Base-by-base conservation (phyloP, 805 yeast species). In the Candida insectorum region DNA sequence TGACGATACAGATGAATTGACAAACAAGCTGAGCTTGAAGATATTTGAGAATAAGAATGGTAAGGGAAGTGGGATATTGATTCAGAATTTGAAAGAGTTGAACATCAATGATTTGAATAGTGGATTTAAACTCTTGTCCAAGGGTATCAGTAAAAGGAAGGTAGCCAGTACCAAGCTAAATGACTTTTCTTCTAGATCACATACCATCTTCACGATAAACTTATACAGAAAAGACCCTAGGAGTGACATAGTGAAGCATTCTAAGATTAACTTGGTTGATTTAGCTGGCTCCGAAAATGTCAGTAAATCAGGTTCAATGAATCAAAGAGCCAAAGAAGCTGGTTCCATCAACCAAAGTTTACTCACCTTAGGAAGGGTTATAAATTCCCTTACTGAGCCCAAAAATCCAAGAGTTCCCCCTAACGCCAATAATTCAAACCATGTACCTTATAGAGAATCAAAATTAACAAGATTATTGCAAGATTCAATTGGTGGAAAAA, bases 231-330 rank as follows among this genome's bases (percentile, higher is more conserved):
- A 69, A 16, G 35, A 30, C 23, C 24, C 34, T 7, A 18, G 31
- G 5, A 37, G 33, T 19, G 34, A 33, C 12, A 14, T 34, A 3
- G 13, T 43, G 10, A 43, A 36, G 21, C 40, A 37, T 17, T 80
- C 87, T 5, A 86, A 85, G 49, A 71, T 86, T 53, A 86, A 88
- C 51, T 62, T 88, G 15, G 97, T 91, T 5, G 97, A 91, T 62
- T 68, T 91, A 43, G 98, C 97, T 0, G 97, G 98, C 0, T 85
- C 95, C 4, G 98, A 91, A 55, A 89, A 89, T 53, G 81, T 91
- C 34, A 75, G 69, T 43, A 68, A 87, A 48, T 85, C 96, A 0
- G 98, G 98, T 3, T 96, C 97, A 0, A 69, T 77, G 16, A 79
- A 84, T 45, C 82, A 78, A 52, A 70, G 96, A 27, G 96, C 96